Evolutionary conservation across 768 basidiomycete species (phyloP).

Genomic region (Sutorius australiensis): DNA sequence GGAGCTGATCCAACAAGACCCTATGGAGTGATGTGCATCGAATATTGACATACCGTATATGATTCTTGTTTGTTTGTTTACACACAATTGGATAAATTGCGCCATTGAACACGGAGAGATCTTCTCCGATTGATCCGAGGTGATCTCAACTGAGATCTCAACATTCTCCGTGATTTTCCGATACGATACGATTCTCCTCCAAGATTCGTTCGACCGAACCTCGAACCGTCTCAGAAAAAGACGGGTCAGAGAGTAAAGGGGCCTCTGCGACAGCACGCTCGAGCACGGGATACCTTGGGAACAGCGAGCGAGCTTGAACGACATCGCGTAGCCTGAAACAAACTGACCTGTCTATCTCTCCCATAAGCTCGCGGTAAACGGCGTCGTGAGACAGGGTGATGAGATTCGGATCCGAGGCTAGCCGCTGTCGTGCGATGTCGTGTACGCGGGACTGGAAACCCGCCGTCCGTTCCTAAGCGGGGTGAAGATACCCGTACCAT

Average conservation of each 20-base stretch:
- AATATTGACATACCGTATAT: too few relatives aligned
- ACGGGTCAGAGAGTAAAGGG: slow-evolving; percentile 44
- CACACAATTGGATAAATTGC: not conserved
- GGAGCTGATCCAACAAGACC: slow-evolving; percentile 49
- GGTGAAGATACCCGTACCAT: not conserved
- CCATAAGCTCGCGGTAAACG: slow-evolving; percentile 60
- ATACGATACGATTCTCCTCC: slow-evolving; percentile 31
- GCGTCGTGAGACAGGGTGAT: slow-evolving; percentile 49
- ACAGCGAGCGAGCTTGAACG: too few relatives aligned
- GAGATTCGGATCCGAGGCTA: slow-evolving; percentile 52
- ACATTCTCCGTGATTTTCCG: not conserved
- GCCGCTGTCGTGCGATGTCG: slow-evolving; percentile 55
- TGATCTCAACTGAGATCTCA: slow-evolving; percentile 1
- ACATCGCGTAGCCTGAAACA: too few relatives aligned
- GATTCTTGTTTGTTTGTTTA: not conserved
- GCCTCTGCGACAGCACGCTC: slow-evolving; percentile 57
- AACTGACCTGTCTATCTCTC: slow-evolving; percentile 66
- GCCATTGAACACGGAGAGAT: not conserved
- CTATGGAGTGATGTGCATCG: slow-evolving; percentile 23
- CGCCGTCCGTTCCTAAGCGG: slow-evolving; percentile 44
- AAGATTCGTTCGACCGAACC: slow-evolving; percentile 45
- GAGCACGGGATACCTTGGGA: slow-evolving; percentile 56
- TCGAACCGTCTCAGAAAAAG: slow-evolving; percentile 43
- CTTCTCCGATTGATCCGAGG: not conserved
- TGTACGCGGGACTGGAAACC: slow-evolving; percentile 56